Conservation (phyloP, 352 stramenopile species). For the Blastocystis sp. region DNA sequence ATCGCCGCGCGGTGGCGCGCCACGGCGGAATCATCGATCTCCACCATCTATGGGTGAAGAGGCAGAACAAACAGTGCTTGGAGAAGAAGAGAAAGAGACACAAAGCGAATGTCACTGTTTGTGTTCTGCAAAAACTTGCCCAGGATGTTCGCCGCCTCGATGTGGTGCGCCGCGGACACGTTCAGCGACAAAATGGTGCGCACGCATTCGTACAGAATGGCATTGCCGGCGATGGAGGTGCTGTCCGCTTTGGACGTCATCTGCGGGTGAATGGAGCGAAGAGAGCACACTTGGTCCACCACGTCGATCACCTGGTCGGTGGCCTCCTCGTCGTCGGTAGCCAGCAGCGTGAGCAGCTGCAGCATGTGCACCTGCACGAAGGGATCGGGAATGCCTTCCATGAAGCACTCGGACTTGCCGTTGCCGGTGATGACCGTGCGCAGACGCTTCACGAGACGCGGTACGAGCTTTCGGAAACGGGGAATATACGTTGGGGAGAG, state of each 20-base stretch:
- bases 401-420: constrained; percentile 94
- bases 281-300: constrained; percentile 73
- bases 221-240: constrained; percentile 95
- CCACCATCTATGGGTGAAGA: constrained; percentile 1
- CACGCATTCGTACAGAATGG: constrained; percentile 97
- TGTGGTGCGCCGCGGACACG: constrained; percentile 18
- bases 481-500: constrained; percentile 23
- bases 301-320: constrained; percentile 91
- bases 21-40: constrained; percentile 77
- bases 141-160: constrained; percentile 86
- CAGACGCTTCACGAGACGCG: constrained; percentile 81
- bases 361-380: constrained; percentile 90
- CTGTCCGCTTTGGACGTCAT: constrained; percentile 98
- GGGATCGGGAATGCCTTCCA: constrained; percentile 93
- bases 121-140: constrained; percentile 95
- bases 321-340: constrained; percentile 87
- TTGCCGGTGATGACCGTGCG: constrained; percentile 93
- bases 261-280: constrained; percentile 76
- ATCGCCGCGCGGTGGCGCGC: constrained; percentile 93
- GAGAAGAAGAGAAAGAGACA: constrained; percentile 80
- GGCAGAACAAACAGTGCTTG: background rate
- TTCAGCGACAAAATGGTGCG: constrained; percentile 76
- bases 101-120: constrained; percentile 99
- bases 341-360: constrained; percentile 84
- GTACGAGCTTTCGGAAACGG: constrained; percentile 76